Percentiles rank a stretch among this genome's conserved stretches.
Evolutionary conservation across 495 filamentous ascomycete genomes (phyloP).

Genomic region (Coniosporium apollinis): DNA sequence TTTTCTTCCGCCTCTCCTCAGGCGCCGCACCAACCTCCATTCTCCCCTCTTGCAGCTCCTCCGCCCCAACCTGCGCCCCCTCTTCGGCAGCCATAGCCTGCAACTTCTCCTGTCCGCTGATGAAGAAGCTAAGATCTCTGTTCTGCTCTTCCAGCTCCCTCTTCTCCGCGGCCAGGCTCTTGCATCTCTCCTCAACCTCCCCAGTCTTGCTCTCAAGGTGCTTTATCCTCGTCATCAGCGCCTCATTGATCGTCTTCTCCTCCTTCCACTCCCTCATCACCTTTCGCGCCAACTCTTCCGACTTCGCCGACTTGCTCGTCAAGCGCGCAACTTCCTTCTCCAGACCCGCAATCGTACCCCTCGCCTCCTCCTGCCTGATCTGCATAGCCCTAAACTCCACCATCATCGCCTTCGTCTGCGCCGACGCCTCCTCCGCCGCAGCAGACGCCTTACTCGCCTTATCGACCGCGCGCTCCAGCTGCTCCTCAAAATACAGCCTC

Average conservation of each 20-base stretch:
- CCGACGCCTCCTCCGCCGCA: constrained; percentile 43
- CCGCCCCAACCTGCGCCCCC: constrained; percentile 32
- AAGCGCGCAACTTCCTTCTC: constrained; percentile 57
- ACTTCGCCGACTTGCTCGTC: constrained; percentile 48
- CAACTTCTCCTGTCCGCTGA: constrained; percentile 67
- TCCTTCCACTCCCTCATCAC: constrained; percentile 68
- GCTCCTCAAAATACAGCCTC: constrained; percentile 83
- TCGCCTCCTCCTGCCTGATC: constrained; percentile 32
- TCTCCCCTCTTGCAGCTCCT: constrained; percentile 36
- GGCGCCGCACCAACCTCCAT: constrained; percentile 40
- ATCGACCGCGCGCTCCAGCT: constrained; percentile 77
- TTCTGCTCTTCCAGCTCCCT: constrained; percentile 42
- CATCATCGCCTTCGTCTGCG: constrained; percentile 34
- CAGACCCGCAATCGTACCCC: constrained; percentile 43
- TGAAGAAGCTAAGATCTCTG: constrained; percentile 77
- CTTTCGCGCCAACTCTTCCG: constrained; percentile 54
- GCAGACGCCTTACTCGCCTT: constrained; percentile 64
- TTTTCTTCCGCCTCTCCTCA: constrained; percentile 27
- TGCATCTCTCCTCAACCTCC: constrained; percentile 17
- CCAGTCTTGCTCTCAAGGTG: constrained; percentile 32
- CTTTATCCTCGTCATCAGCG: constrained; percentile 59
- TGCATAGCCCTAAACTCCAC: constrained; percentile 36
- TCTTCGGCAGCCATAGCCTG: constrained; percentile 49
- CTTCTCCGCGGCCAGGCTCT: constrained; percentile 36
- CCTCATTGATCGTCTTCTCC: constrained; percentile 70